phyloP scores from a whole-genome alignment of 345 rosid species.

The Zanthoxylum bungeanum region DNA sequence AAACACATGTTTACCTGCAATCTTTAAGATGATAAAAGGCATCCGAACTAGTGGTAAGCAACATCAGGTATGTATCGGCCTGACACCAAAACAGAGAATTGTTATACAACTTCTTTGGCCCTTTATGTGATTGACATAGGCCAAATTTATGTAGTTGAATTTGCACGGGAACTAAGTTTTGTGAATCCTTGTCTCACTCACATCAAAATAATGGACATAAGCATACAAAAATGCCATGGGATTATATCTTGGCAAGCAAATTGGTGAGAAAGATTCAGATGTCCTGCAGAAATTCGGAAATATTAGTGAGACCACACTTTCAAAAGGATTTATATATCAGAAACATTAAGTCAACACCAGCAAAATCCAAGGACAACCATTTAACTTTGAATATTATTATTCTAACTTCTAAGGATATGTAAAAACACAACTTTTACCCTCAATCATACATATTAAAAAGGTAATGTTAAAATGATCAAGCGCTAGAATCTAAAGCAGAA shows the following conservation, averaged over 20 bases:
- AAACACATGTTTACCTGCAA: slow-evolving; percentile 59
- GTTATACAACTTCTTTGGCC: slow-evolving; percentile 13
- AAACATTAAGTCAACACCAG: background rate
- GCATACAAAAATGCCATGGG: slow-evolving; percentile 94
- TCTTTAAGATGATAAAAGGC: slow-evolving; percentile 97
- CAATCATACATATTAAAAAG: background rate
- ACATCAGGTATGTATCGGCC: slow-evolving; percentile 86
- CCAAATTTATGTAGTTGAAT: background rate
- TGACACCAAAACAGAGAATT: slow-evolving; percentile 33
- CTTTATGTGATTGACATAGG: background rate
- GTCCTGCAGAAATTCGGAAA: slow-evolving; percentile 58
- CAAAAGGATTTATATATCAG: background rate
- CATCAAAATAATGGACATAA: slow-evolving; percentile 90
- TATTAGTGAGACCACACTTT: slow-evolving; percentile 8
- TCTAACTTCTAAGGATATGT: background rate
- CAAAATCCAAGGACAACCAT: background rate
- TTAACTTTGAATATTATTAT: background rate
- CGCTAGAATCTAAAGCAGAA: background rate
- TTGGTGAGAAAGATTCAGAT: slow-evolving; percentile 96
- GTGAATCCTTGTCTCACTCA: slow-evolving; percentile 43
- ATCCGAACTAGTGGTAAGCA: slow-evolving; percentile 94
- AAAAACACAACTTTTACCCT: background rate
- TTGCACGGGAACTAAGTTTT: background rate
- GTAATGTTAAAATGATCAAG: background rate
- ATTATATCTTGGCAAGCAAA: slow-evolving; percentile 97